phyloP scores from a whole-genome alignment of 2,329 filamentous ascomycete species.

The Teratosphaeria pseudoeucalypti region DNA sequence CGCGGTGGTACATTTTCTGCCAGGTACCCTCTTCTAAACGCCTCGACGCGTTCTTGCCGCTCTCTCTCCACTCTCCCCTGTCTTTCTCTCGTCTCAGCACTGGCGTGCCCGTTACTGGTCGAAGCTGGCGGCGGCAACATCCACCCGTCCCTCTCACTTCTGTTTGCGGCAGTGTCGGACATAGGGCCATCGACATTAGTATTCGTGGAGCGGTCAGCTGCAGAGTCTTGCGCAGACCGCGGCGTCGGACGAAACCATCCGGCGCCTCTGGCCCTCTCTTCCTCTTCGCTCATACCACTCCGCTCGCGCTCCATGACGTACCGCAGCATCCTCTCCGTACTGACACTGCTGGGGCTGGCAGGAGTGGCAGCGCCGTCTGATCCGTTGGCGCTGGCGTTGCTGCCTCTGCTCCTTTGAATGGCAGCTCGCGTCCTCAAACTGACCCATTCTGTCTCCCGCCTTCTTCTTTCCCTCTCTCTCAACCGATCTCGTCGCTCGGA shows the following conservation, averaged over 20 bases:
- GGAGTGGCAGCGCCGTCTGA: slow-evolving; percentile 9
- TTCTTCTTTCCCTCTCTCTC: slow-evolving; percentile 19
- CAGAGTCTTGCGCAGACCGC: neutral
- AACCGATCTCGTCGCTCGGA: slow-evolving; percentile 16
- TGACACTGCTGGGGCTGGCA: slow-evolving; percentile 20
- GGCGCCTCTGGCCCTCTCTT: slow-evolving; percentile 24
- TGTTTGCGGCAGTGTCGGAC: neutral
- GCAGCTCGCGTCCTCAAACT: slow-evolving; percentile 23
- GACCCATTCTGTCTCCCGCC: slow-evolving; percentile 20
- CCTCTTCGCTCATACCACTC: slow-evolving; percentile 23
- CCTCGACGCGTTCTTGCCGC: slow-evolving; percentile 21
- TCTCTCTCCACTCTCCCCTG: slow-evolving; percentile 1
- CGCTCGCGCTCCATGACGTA: slow-evolving; percentile 31
- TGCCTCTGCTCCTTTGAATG: slow-evolving; percentile 22
- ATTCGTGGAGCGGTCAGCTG: neutral
- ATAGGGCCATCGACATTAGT: neutral
- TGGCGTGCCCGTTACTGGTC: neutral
- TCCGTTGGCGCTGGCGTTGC: neutral
- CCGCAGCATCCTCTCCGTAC: slow-evolving; percentile 29
- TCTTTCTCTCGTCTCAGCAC: slow-evolving; percentile 1
- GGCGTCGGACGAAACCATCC: slow-evolving; percentile 22
- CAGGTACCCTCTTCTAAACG: slow-evolving; percentile 24
- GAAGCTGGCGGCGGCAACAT: neutral
- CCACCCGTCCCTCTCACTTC: neutral
- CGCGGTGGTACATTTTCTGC: slow-evolving; percentile 22